A percentile compares a stretch with the other conserved stretches of the same genome.
These are phyloP conservation scores for Sporisorium iseilematis-ciliati DNA, from an alignment of 1,284 basidiomycete genomes.

Conservation along the genomic window DNA sequence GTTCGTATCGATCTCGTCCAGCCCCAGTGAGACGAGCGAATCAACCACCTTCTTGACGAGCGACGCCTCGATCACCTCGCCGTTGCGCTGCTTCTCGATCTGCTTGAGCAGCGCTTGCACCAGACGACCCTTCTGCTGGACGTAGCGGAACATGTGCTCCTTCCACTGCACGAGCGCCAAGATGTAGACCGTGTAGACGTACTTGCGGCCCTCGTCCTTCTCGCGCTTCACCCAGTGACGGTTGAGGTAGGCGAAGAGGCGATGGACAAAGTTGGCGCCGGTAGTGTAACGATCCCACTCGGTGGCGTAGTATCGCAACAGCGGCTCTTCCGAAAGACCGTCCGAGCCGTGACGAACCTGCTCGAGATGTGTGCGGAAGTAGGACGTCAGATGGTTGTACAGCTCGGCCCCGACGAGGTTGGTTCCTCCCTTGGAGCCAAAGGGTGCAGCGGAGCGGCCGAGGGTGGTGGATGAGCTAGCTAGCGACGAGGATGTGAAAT, in stretches of 20 bases:
- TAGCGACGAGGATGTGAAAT: conserved; percentile 91
- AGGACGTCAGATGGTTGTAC: conserved; percentile 87
- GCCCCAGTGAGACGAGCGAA: conserved; percentile 91
- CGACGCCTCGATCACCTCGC: conserved; percentile 91
- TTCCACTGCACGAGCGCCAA: conserved; percentile 97
- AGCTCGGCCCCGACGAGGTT: conserved; percentile 95
- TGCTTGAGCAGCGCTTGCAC: conserved; percentile 87
- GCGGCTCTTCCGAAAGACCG: conserved; percentile 82
- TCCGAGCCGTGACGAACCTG: conserved; percentile 77
- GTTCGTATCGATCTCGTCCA: conserved; percentile 91
- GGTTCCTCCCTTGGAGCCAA: conserved; percentile 75
- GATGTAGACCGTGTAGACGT: conserved; percentile 94
- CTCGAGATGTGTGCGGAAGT: conserved; percentile 77
- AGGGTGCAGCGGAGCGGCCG: conserved; percentile 39
- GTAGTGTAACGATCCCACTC: conserved; percentile 98
- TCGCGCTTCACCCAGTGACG: conserved; percentile 99
- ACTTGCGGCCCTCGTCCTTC: conserved; percentile 95
- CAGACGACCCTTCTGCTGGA: conserved; percentile 83
- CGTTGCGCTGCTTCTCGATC: conserved; percentile 92
- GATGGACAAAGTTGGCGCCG: conserved; percentile 88
- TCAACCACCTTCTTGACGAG: conserved; percentile 96
- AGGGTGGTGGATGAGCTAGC: conserved; percentile 64
- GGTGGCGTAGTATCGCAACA: conserved; percentile 89
- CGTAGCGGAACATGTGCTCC: conserved; percentile 86
- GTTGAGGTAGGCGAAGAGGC: conserved; percentile 93